phyloP scores from a whole-genome alignment of 2,329 filamentous ascomycete genomes.

The Diaporthe eres region DNA sequence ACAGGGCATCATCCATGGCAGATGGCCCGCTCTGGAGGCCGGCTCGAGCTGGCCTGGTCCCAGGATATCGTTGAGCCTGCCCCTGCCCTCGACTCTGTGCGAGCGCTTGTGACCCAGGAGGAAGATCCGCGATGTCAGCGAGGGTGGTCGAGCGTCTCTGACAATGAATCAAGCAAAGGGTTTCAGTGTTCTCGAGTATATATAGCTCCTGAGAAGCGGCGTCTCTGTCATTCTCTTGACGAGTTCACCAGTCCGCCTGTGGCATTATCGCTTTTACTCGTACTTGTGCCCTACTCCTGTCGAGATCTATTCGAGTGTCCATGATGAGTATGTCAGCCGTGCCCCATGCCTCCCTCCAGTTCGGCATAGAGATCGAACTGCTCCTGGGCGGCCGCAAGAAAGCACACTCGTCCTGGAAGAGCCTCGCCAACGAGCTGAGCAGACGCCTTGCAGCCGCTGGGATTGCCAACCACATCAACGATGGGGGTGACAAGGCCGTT shows the following conservation, averaged over 20 bases:
- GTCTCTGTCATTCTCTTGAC: background rate
- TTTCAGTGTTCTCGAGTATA: background rate
- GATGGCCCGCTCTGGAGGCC: background rate
- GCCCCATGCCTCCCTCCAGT: slow-evolving; percentile 44
- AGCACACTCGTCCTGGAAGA: slow-evolving; percentile 50
- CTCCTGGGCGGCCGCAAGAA: slow-evolving; percentile 52
- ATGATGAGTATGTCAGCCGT: background rate
- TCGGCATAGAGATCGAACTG: slow-evolving; percentile 57
- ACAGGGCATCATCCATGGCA: slow-evolving; percentile 2
- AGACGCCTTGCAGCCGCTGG: slow-evolving; percentile 50
- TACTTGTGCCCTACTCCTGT: background rate
- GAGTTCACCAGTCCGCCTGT: background rate
- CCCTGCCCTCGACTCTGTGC: background rate
- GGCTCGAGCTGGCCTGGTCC: background rate
- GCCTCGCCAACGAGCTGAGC: slow-evolving; percentile 54
- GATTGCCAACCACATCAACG: slow-evolving; percentile 53
- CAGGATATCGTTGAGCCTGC: background rate
- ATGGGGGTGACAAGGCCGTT: slow-evolving; percentile 47
- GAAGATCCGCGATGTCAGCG: background rate
- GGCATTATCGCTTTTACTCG: background rate
- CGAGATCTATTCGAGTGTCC: background rate
- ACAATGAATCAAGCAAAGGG: background rate
- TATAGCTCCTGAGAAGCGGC: background rate
- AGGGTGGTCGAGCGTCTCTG: background rate
- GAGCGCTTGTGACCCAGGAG: background rate